Conservation (phyloP, 495 filamentous ascomycete genomes). For the Penicillium chermesinum region DNA sequence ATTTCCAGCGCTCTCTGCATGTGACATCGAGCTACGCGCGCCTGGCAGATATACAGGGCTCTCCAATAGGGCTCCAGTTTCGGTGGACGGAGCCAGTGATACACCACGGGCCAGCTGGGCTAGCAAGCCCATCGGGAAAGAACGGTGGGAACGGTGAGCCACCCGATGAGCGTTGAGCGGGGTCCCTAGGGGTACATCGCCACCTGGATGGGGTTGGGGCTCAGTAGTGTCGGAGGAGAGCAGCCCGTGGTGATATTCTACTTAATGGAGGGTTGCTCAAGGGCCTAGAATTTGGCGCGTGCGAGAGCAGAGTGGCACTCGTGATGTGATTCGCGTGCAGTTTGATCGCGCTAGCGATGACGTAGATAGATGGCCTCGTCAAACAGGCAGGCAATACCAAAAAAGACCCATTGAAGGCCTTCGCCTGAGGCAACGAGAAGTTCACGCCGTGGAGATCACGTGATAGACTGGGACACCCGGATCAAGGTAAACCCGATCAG, state of each 20-base stretch:
- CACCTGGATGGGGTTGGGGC: neutral
- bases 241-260: neutral
- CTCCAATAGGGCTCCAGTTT: neutral
- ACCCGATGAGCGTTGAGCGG: conserved; percentile 21
- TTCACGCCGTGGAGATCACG: too few species aligned
- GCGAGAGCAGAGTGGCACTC: too few species aligned
- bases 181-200: too few species aligned
- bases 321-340: too few species aligned
- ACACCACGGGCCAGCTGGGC: too few species aligned
- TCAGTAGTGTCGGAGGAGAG: neutral
- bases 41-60: neutral
- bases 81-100: conserved; percentile 3
- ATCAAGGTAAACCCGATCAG: too few species aligned
- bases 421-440: neutral
- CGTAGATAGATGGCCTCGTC: too few species aligned
- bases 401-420: too few species aligned
- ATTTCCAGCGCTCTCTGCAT: neutral
- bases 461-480: too few species aligned
- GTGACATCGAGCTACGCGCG: neutral
- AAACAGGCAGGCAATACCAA: too few species aligned
- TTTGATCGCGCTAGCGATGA: too few species aligned
- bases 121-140: conserved; percentile 22
- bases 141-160: conserved; percentile 15
- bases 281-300: neutral
- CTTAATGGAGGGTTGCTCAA: neutral